A percentile compares a stretch with the other conserved stretches of the same genome.
phyloP scores from a whole-genome alignment of 2,329 filamentous ascomycete species.

The Verticillium isaacii region DNA sequence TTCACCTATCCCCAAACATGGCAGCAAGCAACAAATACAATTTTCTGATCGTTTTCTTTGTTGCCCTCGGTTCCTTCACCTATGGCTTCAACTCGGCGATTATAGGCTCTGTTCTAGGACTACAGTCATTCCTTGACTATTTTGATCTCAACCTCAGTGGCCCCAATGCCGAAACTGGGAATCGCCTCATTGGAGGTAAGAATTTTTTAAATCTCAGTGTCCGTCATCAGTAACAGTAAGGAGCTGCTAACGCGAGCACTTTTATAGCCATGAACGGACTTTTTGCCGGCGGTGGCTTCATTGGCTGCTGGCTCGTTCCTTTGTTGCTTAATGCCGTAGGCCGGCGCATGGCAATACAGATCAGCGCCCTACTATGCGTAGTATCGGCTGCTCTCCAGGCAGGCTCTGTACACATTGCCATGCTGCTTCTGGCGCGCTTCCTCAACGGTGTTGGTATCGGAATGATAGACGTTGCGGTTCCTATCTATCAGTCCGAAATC shows the following conservation, averaged over 20 bases:
- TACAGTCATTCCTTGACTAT: slow-evolving; percentile 16
- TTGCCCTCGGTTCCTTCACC: slow-evolving; percentile 16
- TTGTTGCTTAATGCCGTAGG: slow-evolving; percentile 15
- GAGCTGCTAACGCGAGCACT: too few relatives aligned
- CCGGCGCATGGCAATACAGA: slow-evolving; percentile 13
- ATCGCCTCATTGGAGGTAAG: slow-evolving; percentile 4
- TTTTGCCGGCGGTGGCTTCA: slow-evolving; percentile 14
- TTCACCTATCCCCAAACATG: not conserved
- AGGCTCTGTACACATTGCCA: slow-evolving; percentile 15
- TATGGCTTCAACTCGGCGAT: slow-evolving; percentile 18
- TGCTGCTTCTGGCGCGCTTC: slow-evolving; percentile 15
- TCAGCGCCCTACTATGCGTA: slow-evolving; percentile 12
- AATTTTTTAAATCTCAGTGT: not conserved
- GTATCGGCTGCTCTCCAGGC: slow-evolving; percentile 14
- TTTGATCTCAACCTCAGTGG: slow-evolving; percentile 10
- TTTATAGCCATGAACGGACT: slow-evolving; percentile 6
- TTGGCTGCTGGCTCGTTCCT: slow-evolving; percentile 14
- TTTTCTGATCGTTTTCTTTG: slow-evolving; percentile 13
- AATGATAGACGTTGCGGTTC: slow-evolving; percentile 17
- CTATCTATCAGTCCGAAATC: slow-evolving; percentile 24
- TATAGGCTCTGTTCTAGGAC: slow-evolving; percentile 15
- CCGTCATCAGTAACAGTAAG: not conserved
- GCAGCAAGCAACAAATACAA: slow-evolving; percentile 5
- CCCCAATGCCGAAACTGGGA: slow-evolving; percentile 1
- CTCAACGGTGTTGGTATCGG: slow-evolving; percentile 16